Percentiles rank a stretch among this genome's conserved stretches.
phyloP scores from a whole-genome alignment of 2,329 filamentous ascomycete species.

The Neofusicoccum parvum region DNA sequence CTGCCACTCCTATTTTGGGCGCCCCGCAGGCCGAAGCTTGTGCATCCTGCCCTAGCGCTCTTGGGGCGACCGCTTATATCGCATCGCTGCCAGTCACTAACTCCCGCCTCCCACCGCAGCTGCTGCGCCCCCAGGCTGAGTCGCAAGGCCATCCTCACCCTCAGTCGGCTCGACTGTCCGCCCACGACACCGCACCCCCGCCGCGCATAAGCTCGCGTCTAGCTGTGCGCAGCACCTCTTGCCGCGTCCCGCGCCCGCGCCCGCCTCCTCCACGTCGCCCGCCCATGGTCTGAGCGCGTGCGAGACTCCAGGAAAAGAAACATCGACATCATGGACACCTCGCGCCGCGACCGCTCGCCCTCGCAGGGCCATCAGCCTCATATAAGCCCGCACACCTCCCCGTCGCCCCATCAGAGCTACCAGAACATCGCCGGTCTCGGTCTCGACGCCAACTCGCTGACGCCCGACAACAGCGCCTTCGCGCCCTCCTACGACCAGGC shows the following conservation, averaged over 20 bases:
- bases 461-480: constrained; percentile 29
- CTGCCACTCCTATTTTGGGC: constrained; percentile 15
- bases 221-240: constrained; percentile 8
- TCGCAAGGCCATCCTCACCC: constrained; percentile 22
- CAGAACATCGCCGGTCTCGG: constrained; percentile 61
- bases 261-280: constrained; percentile 23
- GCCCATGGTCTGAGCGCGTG: constrained; percentile 32
- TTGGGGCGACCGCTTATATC: constrained; percentile 17
- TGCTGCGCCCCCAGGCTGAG: constrained; percentile 23
- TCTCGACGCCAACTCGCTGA: constrained; percentile 53
- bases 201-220: constrained; percentile 20
- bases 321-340: constrained; percentile 53
- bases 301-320: constrained; percentile 34
- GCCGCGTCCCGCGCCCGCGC: constrained; percentile 17
- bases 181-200: constrained; percentile 6
- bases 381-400: constrained; percentile 71
- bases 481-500: constrained; percentile 34
- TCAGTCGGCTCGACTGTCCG: constrained; percentile 12
- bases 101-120: constrained; percentile 13
- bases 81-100: constrained; percentile 9
- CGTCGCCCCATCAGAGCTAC: constrained; percentile 60
- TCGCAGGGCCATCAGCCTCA: constrained; percentile 60
- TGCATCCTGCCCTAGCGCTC: constrained; percentile 12
- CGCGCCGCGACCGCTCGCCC: constrained; percentile 64
- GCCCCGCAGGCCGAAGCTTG: constrained; percentile 13